Base-by-base conservation (phyloP, 2,329 filamentous ascomycete genomes). In the Cephalotrichum gorgonifer region DNA sequence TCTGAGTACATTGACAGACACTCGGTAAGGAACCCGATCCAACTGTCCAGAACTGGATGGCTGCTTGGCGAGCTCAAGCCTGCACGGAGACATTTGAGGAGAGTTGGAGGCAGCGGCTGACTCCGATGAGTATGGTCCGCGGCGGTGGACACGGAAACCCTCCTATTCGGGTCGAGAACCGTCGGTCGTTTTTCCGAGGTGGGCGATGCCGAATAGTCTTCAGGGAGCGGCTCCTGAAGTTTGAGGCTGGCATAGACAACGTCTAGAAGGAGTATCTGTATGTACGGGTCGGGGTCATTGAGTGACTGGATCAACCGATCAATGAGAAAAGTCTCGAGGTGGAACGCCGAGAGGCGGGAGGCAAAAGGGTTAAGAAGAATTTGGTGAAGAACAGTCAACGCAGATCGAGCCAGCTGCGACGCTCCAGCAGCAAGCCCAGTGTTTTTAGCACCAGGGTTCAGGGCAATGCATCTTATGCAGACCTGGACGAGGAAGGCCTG, bases 71-170 rank as follows among this genome's bases (percentile, higher is more conserved):
- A 86, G 49, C 85, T 81, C 45, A 98, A 83, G 0, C 89, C 93
- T 43, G 82, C 79, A 52, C 88, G 83, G 12, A 98, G 73, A 60
- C 88, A 95, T 53, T 86, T 84, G n/a, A 93, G 75, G n/a, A 98
- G 67, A 31, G 83, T 71, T 15, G 79, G 69, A 3, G 86, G 81
- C 6, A 23, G 39, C 15, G 47, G 47, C 9, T 44, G 31, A 2
- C n/a, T 35, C 8, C 35, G 38, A 20, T 87, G 86, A 17, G 9
- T 11, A 8, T 39, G 30, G 11, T 44, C 43, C 4, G 43, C 14
- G 12, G 31, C 28, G 25, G 31, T 25, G 14, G 38, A 30, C 3
- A 49, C 20, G 8, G 47, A 28, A 25, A 49, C 39, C n/a, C 47
- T 31, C 25, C 31, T 50, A 33, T 45, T 50, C 20, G 48, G 63